Evolutionary conservation across 1,284 basidiomycete species (phyloP).

Genomic region (Wallemia ichthyophaga): DNA sequence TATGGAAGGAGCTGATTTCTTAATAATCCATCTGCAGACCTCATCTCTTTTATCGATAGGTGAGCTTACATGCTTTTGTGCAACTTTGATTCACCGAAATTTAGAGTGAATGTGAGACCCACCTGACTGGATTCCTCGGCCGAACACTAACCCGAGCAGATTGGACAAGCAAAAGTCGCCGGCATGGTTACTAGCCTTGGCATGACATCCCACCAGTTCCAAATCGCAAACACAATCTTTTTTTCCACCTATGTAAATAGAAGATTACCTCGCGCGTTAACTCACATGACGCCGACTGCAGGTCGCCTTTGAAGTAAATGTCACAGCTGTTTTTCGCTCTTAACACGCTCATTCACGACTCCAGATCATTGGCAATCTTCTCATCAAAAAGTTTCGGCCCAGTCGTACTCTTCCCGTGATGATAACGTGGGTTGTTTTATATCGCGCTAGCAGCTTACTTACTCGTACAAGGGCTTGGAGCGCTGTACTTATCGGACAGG

Average conservation of each 20-base stretch:
- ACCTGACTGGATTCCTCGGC: background rate
- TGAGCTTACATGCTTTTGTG: background rate
- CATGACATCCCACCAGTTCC: background rate
- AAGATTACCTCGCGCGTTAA: too few relatives aligned
- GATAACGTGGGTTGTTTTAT: background rate
- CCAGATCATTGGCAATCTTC: background rate
- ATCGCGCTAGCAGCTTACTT: background rate
- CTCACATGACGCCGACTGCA: too few relatives aligned
- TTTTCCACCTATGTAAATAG: background rate
- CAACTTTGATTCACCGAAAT: too few relatives aligned
- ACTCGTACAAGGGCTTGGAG: background rate
- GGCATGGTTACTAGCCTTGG: background rate
- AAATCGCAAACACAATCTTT: background rate
- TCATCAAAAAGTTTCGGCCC: background rate
- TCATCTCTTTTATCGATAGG: background rate
- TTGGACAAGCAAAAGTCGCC: background rate
- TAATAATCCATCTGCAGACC: background rate
- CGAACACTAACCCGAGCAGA: background rate
- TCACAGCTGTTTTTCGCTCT: too few relatives aligned
- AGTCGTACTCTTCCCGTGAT: background rate
- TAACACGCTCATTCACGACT: too few relatives aligned
- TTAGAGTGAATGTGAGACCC: background rate
- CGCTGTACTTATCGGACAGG: background rate
- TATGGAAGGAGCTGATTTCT: too few relatives aligned
- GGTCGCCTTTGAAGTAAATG: background rate